These are phyloP conservation scores for Yarrowia sp. DNA, from an alignment of 805 yeast species.

Conservation along the genomic window DNA sequence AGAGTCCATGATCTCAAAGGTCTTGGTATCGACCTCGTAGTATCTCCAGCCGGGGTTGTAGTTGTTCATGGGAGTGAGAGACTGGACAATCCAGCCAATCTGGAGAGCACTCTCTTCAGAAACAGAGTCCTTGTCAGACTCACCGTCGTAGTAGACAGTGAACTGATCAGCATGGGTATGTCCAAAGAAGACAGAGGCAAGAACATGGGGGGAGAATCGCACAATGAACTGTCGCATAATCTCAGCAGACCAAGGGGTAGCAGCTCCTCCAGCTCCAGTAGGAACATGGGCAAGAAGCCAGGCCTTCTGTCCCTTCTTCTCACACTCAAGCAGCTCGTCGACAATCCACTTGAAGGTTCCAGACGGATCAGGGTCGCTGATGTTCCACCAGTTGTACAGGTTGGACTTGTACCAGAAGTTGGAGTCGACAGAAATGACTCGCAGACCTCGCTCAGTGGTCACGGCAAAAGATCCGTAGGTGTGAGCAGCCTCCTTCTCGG, in stretches of 20 bases:
- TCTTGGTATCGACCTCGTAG: conserved; percentile 67
- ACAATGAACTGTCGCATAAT: conserved; percentile 63
- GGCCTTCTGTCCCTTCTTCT: conserved; percentile 63
- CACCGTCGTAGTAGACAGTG: conserved; percentile 58
- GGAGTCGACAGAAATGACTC: conserved; percentile 68
- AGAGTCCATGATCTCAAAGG: conserved; percentile 68
- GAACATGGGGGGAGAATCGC: conserved; percentile 72
- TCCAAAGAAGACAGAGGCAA: conserved; percentile 73
- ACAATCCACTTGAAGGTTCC: conserved; percentile 68
- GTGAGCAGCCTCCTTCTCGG: conserved; percentile 47
- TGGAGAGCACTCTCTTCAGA: conserved; percentile 48
- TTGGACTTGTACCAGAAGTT: conserved; percentile 72
- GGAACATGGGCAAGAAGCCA: conserved; percentile 79
- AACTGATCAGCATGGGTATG: conserved; percentile 76
- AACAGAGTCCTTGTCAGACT: conserved; percentile 46
- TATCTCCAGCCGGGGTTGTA: conserved; percentile 77
- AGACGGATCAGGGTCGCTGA: conserved; percentile 62
- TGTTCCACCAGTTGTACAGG: conserved; percentile 60
- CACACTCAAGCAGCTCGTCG: conserved; percentile 67
- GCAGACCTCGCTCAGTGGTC: conserved; percentile 62
- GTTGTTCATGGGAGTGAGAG: conserved; percentile 66
- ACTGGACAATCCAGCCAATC: conserved; percentile 70
- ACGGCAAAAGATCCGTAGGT: conserved; percentile 67
- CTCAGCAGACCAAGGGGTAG: conserved; percentile 64
- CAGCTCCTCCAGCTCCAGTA: conserved; percentile 55